Evolutionary conservation across 164 flowering plant genomes (phyloP).

Genomic region (Chloranthus sessilifolius): DNA sequence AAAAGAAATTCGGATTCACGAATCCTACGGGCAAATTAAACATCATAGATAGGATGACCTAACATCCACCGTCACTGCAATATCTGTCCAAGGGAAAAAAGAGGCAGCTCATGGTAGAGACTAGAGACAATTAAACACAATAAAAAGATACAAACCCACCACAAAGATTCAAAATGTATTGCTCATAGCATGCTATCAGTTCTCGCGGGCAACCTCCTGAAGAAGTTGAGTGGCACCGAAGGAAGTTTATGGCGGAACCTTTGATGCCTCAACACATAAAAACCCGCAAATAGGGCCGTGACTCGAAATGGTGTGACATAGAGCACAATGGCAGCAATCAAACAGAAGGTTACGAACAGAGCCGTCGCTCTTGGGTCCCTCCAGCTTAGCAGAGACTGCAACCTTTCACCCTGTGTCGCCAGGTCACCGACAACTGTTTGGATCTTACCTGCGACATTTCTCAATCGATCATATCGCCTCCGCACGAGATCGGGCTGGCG

Average conservation of each 20-base stretch:
- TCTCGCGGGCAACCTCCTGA: constrained; percentile 54
- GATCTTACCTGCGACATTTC: constrained; percentile 46
- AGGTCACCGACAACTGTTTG: constrained; percentile 45
- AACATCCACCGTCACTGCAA: too few relatives aligned
- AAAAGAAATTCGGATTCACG: too few relatives aligned
- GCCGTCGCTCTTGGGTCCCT: constrained; percentile 62
- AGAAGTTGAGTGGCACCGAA: constrained; percentile 38
- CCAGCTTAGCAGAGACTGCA: constrained; percentile 48
- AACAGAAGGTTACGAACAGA: constrained; percentile 37
- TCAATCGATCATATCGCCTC: constrained; percentile 46
- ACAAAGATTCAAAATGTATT: too few relatives aligned
- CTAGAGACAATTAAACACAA: too few relatives aligned
- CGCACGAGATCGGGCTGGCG: constrained; percentile 24
- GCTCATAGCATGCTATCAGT: constrained; percentile 49
- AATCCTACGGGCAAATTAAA: too few relatives aligned
- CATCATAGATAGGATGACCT: too few relatives aligned
- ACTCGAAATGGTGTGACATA: constrained; percentile 24
- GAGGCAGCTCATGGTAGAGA: too few relatives aligned
- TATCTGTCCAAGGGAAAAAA: too few relatives aligned
- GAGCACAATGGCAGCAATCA: constrained; percentile 30
- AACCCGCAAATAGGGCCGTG: constrained; percentile 16
- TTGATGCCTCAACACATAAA: constrained; percentile 52
- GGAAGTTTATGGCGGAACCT: constrained; percentile 42
- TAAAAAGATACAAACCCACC: too few relatives aligned
- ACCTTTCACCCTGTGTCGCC: constrained; percentile 56